Evolutionary conservation across 2,329 filamentous ascomycete species (phyloP).

Genomic region (Acrocalymma vagum): DNA sequence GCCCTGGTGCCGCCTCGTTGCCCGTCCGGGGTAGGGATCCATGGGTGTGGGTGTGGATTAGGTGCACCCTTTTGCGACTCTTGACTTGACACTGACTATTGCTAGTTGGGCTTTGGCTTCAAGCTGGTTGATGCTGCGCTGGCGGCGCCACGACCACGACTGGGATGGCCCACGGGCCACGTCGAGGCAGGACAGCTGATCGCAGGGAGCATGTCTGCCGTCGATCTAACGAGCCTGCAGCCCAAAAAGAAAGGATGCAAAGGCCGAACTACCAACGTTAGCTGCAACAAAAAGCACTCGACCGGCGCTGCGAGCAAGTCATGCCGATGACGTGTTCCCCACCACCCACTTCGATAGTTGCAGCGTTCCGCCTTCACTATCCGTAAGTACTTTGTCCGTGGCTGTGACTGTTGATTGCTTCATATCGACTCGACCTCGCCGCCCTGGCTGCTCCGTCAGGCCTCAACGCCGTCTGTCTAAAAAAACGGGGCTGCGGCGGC

Average conservation of each 20-base stretch:
- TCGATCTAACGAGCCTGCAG: conserved; percentile 33
- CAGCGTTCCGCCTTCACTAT: conserved; percentile 27
- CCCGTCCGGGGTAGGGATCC: conserved; percentile 44
- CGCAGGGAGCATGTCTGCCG: conserved; percentile 37
- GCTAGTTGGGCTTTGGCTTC: conserved; percentile 37
- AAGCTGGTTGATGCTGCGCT: conserved; percentile 42
- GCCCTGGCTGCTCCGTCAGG: conserved; percentile 33
- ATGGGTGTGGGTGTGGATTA: conserved; percentile 42
- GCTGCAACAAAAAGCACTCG: conserved; percentile 38
- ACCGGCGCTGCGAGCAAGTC: conserved; percentile 19
- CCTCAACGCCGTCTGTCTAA: conserved; percentile 38
- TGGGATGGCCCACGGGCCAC: conserved; percentile 45
- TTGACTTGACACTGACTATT: conserved; percentile 42
- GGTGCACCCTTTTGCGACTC: conserved; percentile 36
- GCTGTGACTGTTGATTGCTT: no score
- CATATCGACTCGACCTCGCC: conserved; percentile 34
- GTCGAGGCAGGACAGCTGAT: conserved; percentile 37
- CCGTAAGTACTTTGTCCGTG: no score
- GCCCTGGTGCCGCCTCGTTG: conserved; percentile 37
- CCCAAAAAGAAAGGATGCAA: conserved; percentile 38
- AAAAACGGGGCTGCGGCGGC: conserved; percentile 39
- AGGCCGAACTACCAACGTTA: conserved; percentile 34
- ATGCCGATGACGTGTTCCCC: conserved; percentile 44
- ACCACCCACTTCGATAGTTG: conserved; percentile 22
- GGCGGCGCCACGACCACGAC: conserved; percentile 39